Evolutionary conservation across 2,329 filamentous ascomycete genomes (phyloP).

Genomic region (Talaromyces sp.): DNA sequence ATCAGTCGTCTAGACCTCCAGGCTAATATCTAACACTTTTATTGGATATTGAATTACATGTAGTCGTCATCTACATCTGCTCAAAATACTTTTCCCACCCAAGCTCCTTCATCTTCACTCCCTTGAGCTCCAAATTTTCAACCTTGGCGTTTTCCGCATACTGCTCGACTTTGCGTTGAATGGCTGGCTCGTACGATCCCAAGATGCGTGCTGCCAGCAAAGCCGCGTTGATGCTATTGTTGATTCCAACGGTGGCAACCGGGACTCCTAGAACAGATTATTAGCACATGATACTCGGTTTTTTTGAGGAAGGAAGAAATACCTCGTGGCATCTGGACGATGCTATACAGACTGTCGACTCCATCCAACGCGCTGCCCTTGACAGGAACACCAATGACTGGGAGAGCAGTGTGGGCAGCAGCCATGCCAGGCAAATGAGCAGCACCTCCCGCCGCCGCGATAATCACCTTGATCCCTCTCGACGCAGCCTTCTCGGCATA

Average conservation of each 20-base stretch:
- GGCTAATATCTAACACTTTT: background rate
- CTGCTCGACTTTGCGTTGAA: slow-evolving; percentile 38
- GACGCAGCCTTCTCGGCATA: slow-evolving; percentile 60
- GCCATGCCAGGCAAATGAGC: slow-evolving; percentile 73
- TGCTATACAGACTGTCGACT: slow-evolving; percentile 64
- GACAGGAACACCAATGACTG: slow-evolving; percentile 73
- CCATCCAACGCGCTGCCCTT: slow-evolving; percentile 70
- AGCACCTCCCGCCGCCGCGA: slow-evolving; percentile 70
- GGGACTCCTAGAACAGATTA: slow-evolving; percentile 53
- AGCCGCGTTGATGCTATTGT: slow-evolving; percentile 73
- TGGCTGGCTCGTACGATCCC: slow-evolving; percentile 43
- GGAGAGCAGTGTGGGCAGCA: slow-evolving; percentile 64
- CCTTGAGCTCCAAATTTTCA: slow-evolving; percentile 40
- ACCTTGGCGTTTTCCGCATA: slow-evolving; percentile 37
- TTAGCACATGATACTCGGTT: background rate
- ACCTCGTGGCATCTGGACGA: slow-evolving; percentile 69
- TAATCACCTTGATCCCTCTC: slow-evolving; percentile 66
- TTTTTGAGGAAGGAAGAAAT: slow-evolving; percentile 18
- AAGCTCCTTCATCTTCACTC: slow-evolving; percentile 36
- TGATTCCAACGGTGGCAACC: slow-evolving; percentile 71
- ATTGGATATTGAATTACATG: background rate
- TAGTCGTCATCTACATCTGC: slow-evolving; percentile 27
- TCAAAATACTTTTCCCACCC: slow-evolving; percentile 43
- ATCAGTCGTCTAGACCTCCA: background rate
- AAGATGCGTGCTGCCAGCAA: slow-evolving; percentile 66